These are phyloP conservation scores for Tremella yokohamensis DNA, from an alignment of 768 basidiomycete species.

Conservation along the genomic window DNA sequence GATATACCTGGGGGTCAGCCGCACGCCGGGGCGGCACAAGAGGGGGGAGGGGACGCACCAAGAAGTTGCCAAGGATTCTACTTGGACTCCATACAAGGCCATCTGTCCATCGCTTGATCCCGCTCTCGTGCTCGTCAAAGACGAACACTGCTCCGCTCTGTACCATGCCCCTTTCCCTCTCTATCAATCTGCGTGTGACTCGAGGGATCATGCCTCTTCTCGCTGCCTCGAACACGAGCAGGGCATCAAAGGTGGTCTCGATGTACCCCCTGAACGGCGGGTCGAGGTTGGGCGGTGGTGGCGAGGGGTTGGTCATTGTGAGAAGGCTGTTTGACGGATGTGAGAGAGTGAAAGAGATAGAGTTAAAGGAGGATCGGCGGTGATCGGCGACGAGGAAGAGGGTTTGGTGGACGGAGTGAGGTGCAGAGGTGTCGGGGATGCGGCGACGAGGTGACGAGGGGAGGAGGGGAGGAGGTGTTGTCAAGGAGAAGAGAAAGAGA, in stretches of 20 bases:
- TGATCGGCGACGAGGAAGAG: too few relatives aligned
- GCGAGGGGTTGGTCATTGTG: constrained; percentile 51
- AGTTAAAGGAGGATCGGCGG: too few relatives aligned
- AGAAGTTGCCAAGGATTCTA: constrained; percentile 87
- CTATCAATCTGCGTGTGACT: constrained; percentile 85
- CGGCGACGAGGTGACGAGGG: too few relatives aligned
- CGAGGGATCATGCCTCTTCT: constrained; percentile 82
- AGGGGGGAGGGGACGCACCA: constrained; percentile 57
- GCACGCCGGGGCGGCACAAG: neutral
- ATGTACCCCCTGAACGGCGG: constrained; percentile 94
- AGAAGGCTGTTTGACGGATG: constrained; percentile 62
- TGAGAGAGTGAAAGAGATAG: neutral
- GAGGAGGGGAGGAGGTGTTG: too few relatives aligned
- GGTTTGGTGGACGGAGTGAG: too few relatives aligned
- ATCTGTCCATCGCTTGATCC: constrained; percentile 95
- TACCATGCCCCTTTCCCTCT: constrained; percentile 89
- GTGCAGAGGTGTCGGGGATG: too few relatives aligned
- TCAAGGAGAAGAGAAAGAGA: too few relatives aligned
- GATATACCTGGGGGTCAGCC: constrained; percentile 64
- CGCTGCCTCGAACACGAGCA: constrained; percentile 94
- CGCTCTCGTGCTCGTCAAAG: constrained; percentile 94
- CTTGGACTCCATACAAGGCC: constrained; percentile 95
- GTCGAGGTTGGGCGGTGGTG: constrained; percentile 53
- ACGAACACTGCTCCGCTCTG: constrained; percentile 91
- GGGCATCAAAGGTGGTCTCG: constrained; percentile 88